These are phyloP conservation scores for Magnusiomyces sp. DNA, from an alignment of 1,139 yeast species.

Conservation along the genomic window DNA sequence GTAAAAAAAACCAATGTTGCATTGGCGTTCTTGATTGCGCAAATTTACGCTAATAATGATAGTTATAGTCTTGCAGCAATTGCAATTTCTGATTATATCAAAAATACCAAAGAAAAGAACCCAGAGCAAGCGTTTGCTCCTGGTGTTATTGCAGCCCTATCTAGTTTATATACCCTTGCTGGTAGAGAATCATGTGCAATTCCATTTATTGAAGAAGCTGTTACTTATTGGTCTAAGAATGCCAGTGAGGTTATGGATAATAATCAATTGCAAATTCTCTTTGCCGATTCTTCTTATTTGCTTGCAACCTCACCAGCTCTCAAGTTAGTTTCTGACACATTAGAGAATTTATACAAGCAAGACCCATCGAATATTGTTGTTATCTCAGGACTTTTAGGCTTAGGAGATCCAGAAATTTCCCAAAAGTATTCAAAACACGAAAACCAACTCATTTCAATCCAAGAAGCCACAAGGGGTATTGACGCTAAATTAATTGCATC, in stretches of 20 bases:
- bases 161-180: constrained; percentile 41
- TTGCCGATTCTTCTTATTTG: constrained; percentile 20
- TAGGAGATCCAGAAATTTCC: constrained; percentile 16
- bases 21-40: constrained; percentile 35
- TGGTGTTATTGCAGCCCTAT: constrained; percentile 39
- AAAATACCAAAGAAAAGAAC: constrained; percentile 9
- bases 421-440: constrained; percentile 16
- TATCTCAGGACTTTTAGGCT: constrained; percentile 21
- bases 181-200: constrained; percentile 12
- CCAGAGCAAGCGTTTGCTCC: constrained; percentile 31
- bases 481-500: constrained; percentile 36
- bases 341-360: constrained; percentile 11
- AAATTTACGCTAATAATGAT: constrained; percentile 34
- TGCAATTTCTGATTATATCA: constrained; percentile 33
- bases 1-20: constrained; percentile 17
- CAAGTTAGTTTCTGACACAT: constrained; percentile 10
- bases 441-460: constrained; percentile 13
- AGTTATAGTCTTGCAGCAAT: constrained; percentile 33
- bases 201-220: constrained; percentile 10
- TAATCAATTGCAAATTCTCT: constrained; percentile 14
- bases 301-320: constrained; percentile 13
- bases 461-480: constrained; percentile 35
- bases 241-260: not conserved
- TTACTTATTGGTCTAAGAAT: constrained; percentile 8
- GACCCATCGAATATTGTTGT: constrained; percentile 8